These are phyloP conservation scores for Russula vinacea DNA, from an alignment of 768 basidiomycete genomes.

Conservation along the genomic window DNA sequence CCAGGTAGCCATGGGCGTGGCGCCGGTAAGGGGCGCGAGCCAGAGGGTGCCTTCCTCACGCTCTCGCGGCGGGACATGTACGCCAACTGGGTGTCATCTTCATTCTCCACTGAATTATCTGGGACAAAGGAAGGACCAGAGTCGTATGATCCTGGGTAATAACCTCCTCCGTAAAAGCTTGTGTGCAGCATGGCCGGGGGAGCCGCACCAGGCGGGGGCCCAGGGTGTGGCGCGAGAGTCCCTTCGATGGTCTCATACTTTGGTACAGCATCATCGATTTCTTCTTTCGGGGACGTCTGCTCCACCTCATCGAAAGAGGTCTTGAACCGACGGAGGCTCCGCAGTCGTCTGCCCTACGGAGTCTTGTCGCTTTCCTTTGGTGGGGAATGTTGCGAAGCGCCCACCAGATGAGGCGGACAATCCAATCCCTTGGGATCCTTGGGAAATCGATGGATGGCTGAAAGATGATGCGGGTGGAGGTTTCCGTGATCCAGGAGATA, in stretches of 20 bases:
- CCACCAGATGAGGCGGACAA: constrained; percentile 37
- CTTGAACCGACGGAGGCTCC: constrained; percentile 23
- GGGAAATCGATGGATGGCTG: not conserved
- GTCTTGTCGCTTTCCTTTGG: constrained; percentile 39
- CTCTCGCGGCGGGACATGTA: constrained; percentile 32
- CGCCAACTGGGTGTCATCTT: constrained; percentile 34
- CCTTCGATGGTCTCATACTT: constrained; percentile 39
- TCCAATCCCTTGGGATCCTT: constrained; percentile 10
- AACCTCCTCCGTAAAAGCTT: constrained; percentile 5
- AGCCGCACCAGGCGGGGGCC: constrained; percentile 45
- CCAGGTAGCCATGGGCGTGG: constrained; percentile 7
- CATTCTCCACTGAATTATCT: constrained; percentile 26
- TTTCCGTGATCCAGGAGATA: not conserved
- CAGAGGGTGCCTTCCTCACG: constrained; percentile 19
- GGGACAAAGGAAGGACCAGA: constrained; percentile 18
- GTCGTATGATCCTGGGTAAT: constrained; percentile 9
- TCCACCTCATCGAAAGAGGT: constrained; percentile 24
- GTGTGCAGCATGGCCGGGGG: constrained; percentile 33
- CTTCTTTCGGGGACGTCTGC: not conserved
- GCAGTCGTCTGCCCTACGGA: constrained; percentile 19
- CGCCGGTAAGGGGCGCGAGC: constrained; percentile 25
- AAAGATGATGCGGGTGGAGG: not conserved
- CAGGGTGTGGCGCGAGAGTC: constrained; percentile 39
- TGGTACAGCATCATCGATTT: constrained; percentile 39
- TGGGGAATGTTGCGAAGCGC: constrained; percentile 68